Conservation (phyloP, 371 early-diverging fungal genomes). For the Mortierella sp. region DNA sequence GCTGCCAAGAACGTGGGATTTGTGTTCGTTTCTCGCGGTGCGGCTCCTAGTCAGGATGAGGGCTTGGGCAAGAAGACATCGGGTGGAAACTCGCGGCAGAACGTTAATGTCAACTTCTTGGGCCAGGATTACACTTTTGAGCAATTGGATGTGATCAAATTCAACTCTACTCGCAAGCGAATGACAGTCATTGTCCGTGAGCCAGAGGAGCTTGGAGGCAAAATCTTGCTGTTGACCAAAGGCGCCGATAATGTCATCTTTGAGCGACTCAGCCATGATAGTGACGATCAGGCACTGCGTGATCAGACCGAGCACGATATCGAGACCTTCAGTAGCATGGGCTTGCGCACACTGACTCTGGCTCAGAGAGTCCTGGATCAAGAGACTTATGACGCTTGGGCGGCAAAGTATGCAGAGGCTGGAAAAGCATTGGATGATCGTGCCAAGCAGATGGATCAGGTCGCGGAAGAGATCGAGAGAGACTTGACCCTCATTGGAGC, state of each 20-base stretch:
- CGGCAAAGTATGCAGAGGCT: slow-evolving; percentile 73
- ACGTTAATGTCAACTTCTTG: slow-evolving; percentile 71
- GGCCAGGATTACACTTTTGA: slow-evolving; percentile 74
- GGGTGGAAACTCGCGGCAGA: slow-evolving; percentile 57
- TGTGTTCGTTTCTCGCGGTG: slow-evolving; percentile 69
- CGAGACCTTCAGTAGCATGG: slow-evolving; percentile 59
- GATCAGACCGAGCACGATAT: slow-evolving; percentile 72
- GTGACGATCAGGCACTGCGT: slow-evolving; percentile 58
- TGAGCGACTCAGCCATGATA: slow-evolving; percentile 65
- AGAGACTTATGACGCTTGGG: slow-evolving; percentile 78
- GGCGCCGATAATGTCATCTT: slow-evolving; percentile 97
- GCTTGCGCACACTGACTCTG: slow-evolving; percentile 91
- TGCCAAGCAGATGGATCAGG: slow-evolving; percentile 73
- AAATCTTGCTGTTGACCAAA: slow-evolving; percentile 90
- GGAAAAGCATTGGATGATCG: slow-evolving; percentile 79
- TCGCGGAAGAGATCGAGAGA: slow-evolving; percentile 82
- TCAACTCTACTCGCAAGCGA: slow-evolving; percentile 93
- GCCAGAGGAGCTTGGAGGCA: slow-evolving; percentile 78
- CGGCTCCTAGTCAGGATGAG: slow-evolving; percentile 11
- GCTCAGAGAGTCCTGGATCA: slow-evolving; percentile 77
- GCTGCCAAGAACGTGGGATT: slow-evolving; percentile 91
- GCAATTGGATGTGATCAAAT: slow-evolving; percentile 86
- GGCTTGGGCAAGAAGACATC: slow-evolving; percentile 7
- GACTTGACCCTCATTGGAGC: slow-evolving; percentile 89
- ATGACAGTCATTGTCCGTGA: slow-evolving; percentile 91